Conservation (phyloP, 116 monocot species). For the Trichopus zeylanicus region DNA sequence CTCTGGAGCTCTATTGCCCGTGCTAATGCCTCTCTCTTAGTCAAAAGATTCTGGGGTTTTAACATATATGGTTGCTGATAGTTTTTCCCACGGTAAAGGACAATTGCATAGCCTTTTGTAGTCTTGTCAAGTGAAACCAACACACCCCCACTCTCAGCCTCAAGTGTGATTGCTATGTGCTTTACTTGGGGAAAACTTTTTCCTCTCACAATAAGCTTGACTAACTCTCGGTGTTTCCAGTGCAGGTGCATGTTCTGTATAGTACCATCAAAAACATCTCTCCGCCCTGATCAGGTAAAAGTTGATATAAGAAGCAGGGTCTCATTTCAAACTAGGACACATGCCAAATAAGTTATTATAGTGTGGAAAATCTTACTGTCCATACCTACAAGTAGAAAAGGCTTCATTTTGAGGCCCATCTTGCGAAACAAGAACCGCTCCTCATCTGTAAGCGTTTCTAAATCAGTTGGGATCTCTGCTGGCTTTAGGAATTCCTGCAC, state of each 20-base stretch:
- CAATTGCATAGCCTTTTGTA: constrained; percentile 85
- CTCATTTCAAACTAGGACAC: background rate
- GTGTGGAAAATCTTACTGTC: background rate
- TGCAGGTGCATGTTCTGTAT: constrained; percentile 86
- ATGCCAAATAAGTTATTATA: background rate
- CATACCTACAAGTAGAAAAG: constrained; percentile 65
- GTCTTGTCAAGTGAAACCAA: constrained; percentile 94
- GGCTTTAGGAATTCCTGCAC: constrained; percentile 77
- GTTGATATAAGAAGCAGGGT: background rate
- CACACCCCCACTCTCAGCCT: constrained; percentile 96
- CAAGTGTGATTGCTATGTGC: constrained; percentile 83
- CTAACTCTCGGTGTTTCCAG: constrained; percentile 88
- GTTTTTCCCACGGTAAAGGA: constrained; percentile 96
- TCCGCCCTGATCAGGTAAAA: constrained; percentile 42
- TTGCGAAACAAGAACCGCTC: constrained; percentile 77
- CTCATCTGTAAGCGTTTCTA: constrained; percentile 94
- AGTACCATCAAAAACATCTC: constrained; percentile 92
- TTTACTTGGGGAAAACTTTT: constrained; percentile 88
- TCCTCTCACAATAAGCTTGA: constrained; percentile 77
- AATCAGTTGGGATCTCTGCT: constrained; percentile 76
- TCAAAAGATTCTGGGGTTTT: constrained; percentile 71
- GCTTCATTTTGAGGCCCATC: constrained; percentile 88
- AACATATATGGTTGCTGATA: constrained; percentile 55
- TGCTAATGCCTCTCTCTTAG: constrained; percentile 73
- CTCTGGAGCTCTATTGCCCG: constrained; percentile 98